phyloP scores from a whole-genome alignment of 2,329 filamentous ascomycete species.

The Trichoderma brevicompactum region DNA sequence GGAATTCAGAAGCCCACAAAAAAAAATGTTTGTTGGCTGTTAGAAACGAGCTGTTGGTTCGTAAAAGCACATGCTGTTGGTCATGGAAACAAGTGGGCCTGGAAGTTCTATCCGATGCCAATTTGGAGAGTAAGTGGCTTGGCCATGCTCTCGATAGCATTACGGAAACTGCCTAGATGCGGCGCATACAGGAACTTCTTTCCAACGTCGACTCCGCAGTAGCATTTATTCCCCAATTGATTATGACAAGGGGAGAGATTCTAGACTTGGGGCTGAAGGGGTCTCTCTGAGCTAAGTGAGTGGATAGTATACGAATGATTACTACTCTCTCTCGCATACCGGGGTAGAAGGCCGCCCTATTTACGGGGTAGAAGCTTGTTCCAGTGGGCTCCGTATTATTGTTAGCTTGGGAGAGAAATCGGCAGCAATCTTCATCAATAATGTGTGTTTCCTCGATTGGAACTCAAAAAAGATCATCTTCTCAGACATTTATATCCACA shows the following conservation, averaged over 20 bases:
- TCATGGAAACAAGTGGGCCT: not conserved
- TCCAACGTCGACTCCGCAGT: not conserved
- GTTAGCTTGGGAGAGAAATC: not conserved
- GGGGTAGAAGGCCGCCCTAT: not conserved
- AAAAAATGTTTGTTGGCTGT: too few relatives aligned
- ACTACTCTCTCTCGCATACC: not conserved
- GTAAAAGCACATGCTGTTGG: not conserved
- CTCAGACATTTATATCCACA: not conserved
- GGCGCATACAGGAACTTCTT: too few relatives aligned
- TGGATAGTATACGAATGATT: not conserved
- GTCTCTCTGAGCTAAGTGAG: too few relatives aligned
- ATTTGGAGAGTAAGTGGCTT: not conserved
- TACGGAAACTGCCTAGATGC: too few relatives aligned
- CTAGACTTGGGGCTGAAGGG: not conserved
- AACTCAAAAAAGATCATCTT: not conserved
- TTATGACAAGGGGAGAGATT: not conserved
- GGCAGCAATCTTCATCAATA: not conserved
- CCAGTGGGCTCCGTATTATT: not conserved
- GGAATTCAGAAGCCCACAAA: not conserved
- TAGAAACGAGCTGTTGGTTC: too few relatives aligned
- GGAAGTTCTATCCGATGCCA: not conserved
- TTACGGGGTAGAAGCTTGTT: not conserved
- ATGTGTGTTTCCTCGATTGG: not conserved
- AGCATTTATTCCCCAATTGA: not conserved
- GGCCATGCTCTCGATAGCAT: too few relatives aligned